phyloP scores from a whole-genome alignment of 768 basidiomycete species.

The Strobilomyces echinocephalus region DNA sequence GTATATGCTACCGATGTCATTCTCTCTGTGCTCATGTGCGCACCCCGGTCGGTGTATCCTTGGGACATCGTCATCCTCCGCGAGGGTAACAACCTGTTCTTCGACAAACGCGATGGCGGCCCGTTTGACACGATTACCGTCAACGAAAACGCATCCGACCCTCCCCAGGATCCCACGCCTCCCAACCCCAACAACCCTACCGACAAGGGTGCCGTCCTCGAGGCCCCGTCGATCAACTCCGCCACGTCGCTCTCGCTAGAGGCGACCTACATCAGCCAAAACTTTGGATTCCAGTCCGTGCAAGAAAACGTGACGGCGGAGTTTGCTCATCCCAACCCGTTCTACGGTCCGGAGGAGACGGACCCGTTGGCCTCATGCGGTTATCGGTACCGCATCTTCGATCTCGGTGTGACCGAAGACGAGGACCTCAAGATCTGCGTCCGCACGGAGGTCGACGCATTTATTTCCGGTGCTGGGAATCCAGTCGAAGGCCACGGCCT shows the following conservation, averaged over 20 bases:
- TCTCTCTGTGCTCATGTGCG: slow-evolving; percentile 92
- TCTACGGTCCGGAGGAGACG: slow-evolving; percentile 90
- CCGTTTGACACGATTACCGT: slow-evolving; percentile 97
- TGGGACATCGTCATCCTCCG: slow-evolving; percentile 98
- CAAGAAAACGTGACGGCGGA: slow-evolving; percentile 67
- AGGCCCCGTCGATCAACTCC: slow-evolving; percentile 84
- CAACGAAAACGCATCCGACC: slow-evolving; percentile 97
- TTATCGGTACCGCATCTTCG: slow-evolving; percentile 94
- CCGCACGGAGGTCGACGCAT: slow-evolving; percentile 95
- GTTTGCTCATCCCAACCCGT: slow-evolving; percentile 87
- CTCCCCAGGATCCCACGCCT: slow-evolving; percentile 77
- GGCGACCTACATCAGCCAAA: slow-evolving; percentile 98
- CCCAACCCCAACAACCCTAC: slow-evolving; percentile 72
- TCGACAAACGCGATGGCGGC: slow-evolving; percentile 97
- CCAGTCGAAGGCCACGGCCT: slow-evolving; percentile 69
- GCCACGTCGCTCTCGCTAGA: slow-evolving; percentile 92
- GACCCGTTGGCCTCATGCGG: slow-evolving; percentile 95
- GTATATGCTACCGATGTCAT: slow-evolving; percentile 96
- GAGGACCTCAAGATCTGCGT: slow-evolving; percentile 90
- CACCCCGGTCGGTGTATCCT: slow-evolving; percentile 91
- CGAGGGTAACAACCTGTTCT: slow-evolving; percentile 88
- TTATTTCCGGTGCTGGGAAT: slow-evolving; percentile 55
- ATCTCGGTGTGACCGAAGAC: slow-evolving; percentile 84
- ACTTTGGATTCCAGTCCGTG: slow-evolving; percentile 95
- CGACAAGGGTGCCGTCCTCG: slow-evolving; percentile 60